These are phyloP conservation scores for Penicillium glabrum DNA, from an alignment of 2,329 filamentous ascomycete genomes.

Conservation along the genomic window DNA sequence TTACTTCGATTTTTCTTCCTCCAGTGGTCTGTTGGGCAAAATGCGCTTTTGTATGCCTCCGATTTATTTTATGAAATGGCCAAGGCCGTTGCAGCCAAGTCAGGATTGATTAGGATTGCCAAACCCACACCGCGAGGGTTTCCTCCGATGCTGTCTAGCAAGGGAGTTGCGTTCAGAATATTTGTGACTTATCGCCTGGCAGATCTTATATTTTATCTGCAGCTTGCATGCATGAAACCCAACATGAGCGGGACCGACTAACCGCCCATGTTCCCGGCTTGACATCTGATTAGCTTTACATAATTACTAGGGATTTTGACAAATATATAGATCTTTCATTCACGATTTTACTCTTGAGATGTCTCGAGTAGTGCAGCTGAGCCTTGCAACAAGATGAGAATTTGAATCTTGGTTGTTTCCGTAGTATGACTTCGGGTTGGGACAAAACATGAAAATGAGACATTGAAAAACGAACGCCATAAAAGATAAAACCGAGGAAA, in stretches of 20 bases:
- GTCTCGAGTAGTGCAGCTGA: background rate
- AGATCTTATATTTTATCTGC: too few species aligned
- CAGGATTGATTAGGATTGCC: background rate
- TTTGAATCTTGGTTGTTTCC: background rate
- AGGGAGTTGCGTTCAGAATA: too few species aligned
- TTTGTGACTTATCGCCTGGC: too few species aligned
- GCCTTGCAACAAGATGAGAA: background rate
- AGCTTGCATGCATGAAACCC: too few species aligned
- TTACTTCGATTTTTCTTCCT: background rate
- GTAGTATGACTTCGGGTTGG: background rate
- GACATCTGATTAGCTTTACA: background rate
- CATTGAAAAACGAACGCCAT: background rate
- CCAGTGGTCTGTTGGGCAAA: background rate
- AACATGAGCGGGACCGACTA: background rate
- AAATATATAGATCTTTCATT: background rate
- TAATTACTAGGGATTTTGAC: background rate
- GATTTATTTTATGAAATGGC: background rate
- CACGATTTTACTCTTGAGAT: background rate
- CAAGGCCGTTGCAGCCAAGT: background rate
- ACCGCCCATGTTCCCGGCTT: background rate
- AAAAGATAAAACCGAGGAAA: slow-evolving; percentile 3
- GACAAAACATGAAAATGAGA: background rate
- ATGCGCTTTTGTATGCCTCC: too few species aligned
- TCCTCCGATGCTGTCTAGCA: too few species aligned
- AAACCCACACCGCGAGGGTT: background rate